Conservation (phyloP, 345 rosid species). For the Eucalyptus cloeziana region DNA sequence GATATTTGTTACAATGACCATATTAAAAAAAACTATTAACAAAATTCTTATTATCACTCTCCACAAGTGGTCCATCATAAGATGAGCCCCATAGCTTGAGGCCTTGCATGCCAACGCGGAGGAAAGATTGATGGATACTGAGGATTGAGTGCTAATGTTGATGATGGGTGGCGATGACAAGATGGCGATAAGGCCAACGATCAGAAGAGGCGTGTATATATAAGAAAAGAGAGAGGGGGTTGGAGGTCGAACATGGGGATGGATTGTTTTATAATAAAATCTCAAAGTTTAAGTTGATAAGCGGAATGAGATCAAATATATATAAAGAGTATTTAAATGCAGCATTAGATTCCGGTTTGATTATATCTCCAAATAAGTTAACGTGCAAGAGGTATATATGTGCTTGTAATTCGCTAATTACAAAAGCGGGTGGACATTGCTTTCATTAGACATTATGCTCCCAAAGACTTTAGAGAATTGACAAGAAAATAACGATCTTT, state of each 20-base stretch:
- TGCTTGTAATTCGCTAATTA: neutral
- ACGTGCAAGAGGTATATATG: neutral
- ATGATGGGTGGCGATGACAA: neutral
- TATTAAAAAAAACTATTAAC: neutral
- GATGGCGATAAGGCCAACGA: neutral
- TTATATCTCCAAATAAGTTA: neutral
- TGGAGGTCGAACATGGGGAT: neutral
- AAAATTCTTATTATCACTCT: neutral
- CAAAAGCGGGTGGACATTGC: neutral
- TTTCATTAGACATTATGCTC: neutral
- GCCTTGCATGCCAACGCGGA: neutral
- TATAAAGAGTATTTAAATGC: neutral
- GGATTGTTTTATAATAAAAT: neutral
- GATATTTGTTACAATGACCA: neutral
- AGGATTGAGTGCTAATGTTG: neutral
- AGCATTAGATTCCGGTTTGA: neutral
- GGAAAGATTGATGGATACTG: neutral
- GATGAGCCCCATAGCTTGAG: neutral
- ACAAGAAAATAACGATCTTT: neutral
- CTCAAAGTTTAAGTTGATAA: neutral
- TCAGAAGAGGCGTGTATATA: neutral
- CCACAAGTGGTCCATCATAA: neutral
- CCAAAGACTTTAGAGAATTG: neutral
- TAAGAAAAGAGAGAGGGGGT: neutral
- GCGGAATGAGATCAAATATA: neutral